Evolutionary conservation across 805 yeast genomes (phyloP).

Genomic region (Yamadazyma olivae): DNA sequence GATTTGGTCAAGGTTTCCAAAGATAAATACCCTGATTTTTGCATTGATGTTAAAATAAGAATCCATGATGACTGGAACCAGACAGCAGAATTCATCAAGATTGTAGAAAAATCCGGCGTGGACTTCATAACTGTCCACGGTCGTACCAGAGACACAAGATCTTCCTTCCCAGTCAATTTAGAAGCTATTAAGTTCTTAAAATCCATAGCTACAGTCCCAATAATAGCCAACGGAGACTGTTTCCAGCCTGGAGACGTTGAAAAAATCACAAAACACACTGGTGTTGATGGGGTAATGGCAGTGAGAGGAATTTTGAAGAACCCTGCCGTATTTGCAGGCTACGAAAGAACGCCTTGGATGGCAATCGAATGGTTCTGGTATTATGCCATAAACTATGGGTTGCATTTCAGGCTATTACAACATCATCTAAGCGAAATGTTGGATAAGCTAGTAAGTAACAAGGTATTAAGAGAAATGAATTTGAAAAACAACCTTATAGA

Average conservation of each 20-base stretch:
- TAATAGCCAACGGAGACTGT: slow-evolving; percentile 98
- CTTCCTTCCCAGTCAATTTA: slow-evolving; percentile 77
- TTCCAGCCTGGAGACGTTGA: slow-evolving; percentile 63
- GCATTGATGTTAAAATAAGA: slow-evolving; percentile 88
- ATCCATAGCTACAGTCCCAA: slow-evolving; percentile 61
- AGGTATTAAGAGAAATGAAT: slow-evolving; percentile 54
- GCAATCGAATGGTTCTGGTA: slow-evolving; percentile 85
- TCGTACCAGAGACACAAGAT: slow-evolving; percentile 78
- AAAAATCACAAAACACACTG: slow-evolving; percentile 60
- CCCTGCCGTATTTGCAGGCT: slow-evolving; percentile 85
- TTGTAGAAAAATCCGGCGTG: slow-evolving; percentile 83
- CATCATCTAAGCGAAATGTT: slow-evolving; percentile 91
- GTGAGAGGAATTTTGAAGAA: slow-evolving; percentile 84
- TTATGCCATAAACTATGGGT: slow-evolving; percentile 71
- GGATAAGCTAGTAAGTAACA: slow-evolving; percentile 43
- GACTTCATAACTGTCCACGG: slow-evolving; percentile 96
- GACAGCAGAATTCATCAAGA: slow-evolving; percentile 68
- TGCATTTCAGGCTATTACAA: slow-evolving; percentile 80
- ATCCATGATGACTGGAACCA: slow-evolving; percentile 74
- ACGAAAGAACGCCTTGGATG: slow-evolving; percentile 78
- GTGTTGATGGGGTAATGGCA: slow-evolving; percentile 93
- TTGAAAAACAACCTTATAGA: slow-evolving; percentile 54
- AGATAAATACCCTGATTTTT: slow-evolving; percentile 68
- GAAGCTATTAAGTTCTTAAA: slow-evolving; percentile 74
- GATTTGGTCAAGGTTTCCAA: slow-evolving; percentile 84